These are phyloP conservation scores for Coemansia umbellata DNA, from an alignment of 192 early-diverging fungal species.

Conservation along the genomic window DNA sequence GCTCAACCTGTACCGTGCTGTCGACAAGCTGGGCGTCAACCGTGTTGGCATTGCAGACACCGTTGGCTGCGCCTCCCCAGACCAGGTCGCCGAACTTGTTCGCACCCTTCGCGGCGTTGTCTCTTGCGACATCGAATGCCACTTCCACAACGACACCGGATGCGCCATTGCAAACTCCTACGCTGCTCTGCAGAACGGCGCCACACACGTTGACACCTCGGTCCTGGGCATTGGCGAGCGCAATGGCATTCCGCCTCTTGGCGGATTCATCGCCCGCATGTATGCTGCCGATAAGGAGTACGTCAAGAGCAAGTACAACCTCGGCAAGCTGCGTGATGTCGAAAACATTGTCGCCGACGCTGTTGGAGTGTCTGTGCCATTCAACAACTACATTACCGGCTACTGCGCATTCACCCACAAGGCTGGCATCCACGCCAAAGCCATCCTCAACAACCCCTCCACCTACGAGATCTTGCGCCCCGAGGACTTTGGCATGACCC, in stretches of 20 bases:
- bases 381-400: constrained; percentile 99
- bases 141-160: constrained; percentile 99
- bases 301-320: constrained; percentile 91
- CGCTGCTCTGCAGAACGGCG: constrained; percentile 93
- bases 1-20: constrained; percentile 90
- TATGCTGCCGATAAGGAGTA: constrained; percentile 90
- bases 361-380: constrained; percentile 92
- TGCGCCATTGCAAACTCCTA: constrained; percentile 98
- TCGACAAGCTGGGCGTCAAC: constrained; percentile 97
- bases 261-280: constrained; percentile 93
- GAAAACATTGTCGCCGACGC: constrained; percentile 96
- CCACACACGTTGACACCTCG: constrained; percentile 97
- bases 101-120: constrained; percentile 92
- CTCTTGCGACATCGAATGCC: constrained; percentile 97
- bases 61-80: constrained; percentile 96
- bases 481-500: constrained; percentile 98
- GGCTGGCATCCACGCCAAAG: constrained; percentile 99
- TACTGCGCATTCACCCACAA: constrained; percentile 99
- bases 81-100: constrained; percentile 97
- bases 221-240: constrained; percentile 98
- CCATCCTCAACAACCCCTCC: constrained; percentile 97
- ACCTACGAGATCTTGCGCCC: constrained; percentile 98
- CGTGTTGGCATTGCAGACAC: constrained; percentile 99
- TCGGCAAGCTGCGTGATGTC: constrained; percentile 86
- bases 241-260: constrained; percentile 96